Evolutionary conservation across 768 basidiomycete species (phyloP).

Genomic region (Lentinula sp.): DNA sequence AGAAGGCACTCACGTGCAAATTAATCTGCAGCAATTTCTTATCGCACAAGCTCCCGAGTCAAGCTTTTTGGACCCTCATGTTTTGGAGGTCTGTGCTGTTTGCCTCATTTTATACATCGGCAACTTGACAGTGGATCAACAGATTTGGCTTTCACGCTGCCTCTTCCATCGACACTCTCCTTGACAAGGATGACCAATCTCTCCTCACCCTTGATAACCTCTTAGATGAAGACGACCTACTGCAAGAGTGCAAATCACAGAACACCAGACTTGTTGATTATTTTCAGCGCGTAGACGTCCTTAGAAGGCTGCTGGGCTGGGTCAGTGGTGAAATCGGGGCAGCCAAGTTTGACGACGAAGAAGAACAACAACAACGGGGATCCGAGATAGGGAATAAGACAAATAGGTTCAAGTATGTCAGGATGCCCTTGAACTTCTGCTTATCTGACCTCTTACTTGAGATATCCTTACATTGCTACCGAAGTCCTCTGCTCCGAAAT

Average conservation of each 20-base stretch:
- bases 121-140: constrained; percentile 9
- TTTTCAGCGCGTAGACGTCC: constrained; percentile 74
- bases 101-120: neutral
- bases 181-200: constrained; percentile 85
- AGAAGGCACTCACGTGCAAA: too few species aligned
- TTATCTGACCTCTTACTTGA: constrained; percentile 23
- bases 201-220: constrained; percentile 64
- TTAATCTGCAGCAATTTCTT: too few species aligned
- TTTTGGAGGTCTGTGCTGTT: constrained; percentile 3
- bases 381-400: neutral
- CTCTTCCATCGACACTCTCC: constrained; percentile 82
- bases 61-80: neutral
- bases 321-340: constrained; percentile 69
- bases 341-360: constrained; percentile 50
- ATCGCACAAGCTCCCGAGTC: too few species aligned
- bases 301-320: constrained; percentile 77
- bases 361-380: constrained; percentile 31
- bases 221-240: constrained; percentile 87
- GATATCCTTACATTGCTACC: constrained; percentile 89
- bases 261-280: constrained; percentile 87
- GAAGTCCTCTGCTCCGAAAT: constrained; percentile 95
- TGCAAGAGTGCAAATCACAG: constrained; percentile 94
- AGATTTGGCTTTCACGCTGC: constrained; percentile 92
- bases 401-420: constrained; percentile 65
- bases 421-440: neutral